These are phyloP conservation scores for Xanthoceras sorbifolium DNA, from an alignment of 345 rosid species.

Conservation along the genomic window DNA sequence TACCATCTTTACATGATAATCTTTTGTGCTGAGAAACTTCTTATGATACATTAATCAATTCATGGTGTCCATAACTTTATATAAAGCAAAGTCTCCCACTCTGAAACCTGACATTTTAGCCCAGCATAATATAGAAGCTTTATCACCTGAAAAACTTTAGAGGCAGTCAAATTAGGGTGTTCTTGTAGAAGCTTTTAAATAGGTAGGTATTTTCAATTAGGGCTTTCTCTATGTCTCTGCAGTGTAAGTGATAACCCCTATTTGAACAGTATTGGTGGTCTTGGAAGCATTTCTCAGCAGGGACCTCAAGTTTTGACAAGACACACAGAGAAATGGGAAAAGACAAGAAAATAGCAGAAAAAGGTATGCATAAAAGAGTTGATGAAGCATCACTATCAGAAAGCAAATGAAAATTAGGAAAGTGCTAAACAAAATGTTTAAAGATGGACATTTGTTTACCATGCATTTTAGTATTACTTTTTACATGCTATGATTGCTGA, in stretches of 20 bases:
- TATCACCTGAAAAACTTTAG: background rate
- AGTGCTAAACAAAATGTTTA: conserved; percentile 10
- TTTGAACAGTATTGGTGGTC: background rate
- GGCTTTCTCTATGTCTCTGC: background rate
- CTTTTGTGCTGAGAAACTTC: conserved; percentile 45
- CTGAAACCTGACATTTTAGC: conserved; percentile 3
- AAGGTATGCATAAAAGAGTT: conserved; percentile 12
- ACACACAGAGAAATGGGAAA: background rate
- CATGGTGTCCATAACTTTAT: conserved; percentile 38
- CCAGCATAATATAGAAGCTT: background rate
- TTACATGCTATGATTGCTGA: conserved; percentile 32
- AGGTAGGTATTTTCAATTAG: background rate
- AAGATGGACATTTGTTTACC: conserved; percentile 22
- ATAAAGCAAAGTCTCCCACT: conserved; percentile 36
- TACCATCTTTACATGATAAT: conserved; percentile 49
- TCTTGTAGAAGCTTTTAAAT: background rate
- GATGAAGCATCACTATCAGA: conserved; percentile 34
- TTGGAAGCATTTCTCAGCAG: background rate
- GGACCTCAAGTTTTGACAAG: conserved; percentile 6
- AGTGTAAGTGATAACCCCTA: background rate
- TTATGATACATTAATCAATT: conserved; percentile 42
- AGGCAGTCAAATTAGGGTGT: conserved; percentile 4
- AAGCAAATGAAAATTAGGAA: background rate
- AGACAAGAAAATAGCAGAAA: background rate
- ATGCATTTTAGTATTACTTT: conserved; percentile 16